Percentiles rank a stretch among this genome's conserved stretches.
Conservation (phyloP, 148 eudicot species). For the Spergularia bocconei region DNA sequence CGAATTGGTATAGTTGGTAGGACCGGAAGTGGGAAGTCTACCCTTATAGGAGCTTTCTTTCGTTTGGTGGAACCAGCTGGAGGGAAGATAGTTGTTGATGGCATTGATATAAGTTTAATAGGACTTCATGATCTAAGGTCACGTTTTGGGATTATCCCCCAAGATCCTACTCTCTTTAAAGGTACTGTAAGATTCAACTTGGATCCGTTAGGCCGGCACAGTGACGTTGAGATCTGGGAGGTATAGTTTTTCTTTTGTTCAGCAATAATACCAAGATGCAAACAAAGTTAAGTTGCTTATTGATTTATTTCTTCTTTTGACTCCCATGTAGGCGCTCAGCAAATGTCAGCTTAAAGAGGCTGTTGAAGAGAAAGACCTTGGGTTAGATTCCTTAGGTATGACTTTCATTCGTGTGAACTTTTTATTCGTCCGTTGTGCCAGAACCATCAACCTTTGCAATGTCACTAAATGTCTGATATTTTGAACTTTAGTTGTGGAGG, state of each 20-base stretch:
- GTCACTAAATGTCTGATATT: neutral
- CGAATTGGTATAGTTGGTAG: slow-evolving; percentile 89
- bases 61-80: slow-evolving; percentile 76
- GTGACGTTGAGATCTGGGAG: slow-evolving; percentile 82
- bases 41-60: slow-evolving; percentile 85
- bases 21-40: slow-evolving; percentile 92
- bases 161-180: slow-evolving; percentile 86
- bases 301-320: neutral
- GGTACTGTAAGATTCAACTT: slow-evolving; percentile 88
- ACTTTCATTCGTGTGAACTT: neutral
- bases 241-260: slow-evolving; percentile 29
- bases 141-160: slow-evolving; percentile 80
- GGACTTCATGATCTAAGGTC: slow-evolving; percentile 91
- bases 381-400: slow-evolving; percentile 72
- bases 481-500: slow-evolving; percentile 14
- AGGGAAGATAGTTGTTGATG: slow-evolving; percentile 75
- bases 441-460: neutral
- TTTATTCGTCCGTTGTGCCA: neutral
- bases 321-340: slow-evolving; percentile 50
- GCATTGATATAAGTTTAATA: slow-evolving; percentile 61
- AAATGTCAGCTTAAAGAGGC: slow-evolving; percentile 85
- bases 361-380: slow-evolving; percentile 66
- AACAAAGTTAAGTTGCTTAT: neutral
- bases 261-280: neutral
- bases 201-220: slow-evolving; percentile 67